Conservation (phyloP, 164 flowering plant species). For the Sextonia rubra region DNA sequence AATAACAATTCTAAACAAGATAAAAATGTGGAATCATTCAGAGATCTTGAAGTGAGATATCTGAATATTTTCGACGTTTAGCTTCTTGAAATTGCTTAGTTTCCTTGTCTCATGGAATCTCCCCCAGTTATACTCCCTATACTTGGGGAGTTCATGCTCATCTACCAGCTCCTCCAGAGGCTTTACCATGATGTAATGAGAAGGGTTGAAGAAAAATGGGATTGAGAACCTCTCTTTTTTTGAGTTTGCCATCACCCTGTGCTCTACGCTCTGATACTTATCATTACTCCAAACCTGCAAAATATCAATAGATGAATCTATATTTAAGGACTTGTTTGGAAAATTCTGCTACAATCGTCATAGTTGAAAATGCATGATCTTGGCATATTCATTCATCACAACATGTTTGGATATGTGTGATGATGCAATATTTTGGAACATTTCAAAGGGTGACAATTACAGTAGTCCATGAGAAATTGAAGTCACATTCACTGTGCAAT, state of each 20-base stretch:
- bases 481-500: too few relatives aligned
- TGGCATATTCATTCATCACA: not conserved
- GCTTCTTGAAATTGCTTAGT: slow-evolving; percentile 43
- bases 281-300: slow-evolving; percentile 62
- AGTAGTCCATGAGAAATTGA: not conserved
- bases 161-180: slow-evolving; percentile 45
- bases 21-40: not conserved
- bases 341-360: not conserved
- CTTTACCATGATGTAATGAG: slow-evolving; percentile 38
- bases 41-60: slow-evolving; percentile 31
- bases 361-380: too few relatives aligned
- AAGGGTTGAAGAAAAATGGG: slow-evolving; percentile 55
- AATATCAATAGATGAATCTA: not conserved
- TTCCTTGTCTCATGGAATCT: slow-evolving; percentile 27
- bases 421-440: not conserved
- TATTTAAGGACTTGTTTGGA: not conserved
- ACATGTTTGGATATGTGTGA: not conserved
- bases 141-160: slow-evolving; percentile 26
- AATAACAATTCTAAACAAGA: not conserved
- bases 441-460: not conserved
- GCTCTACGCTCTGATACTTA: slow-evolving; percentile 58
- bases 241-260: slow-evolving; percentile 55
- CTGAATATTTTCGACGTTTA: slow-evolving; percentile 37
- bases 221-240: slow-evolving; percentile 57
- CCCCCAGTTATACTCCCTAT: slow-evolving; percentile 40